Percentiles rank a stretch among this genome's conserved stretches.
Conservation (phyloP, 2,329 filamentous ascomycete species). For the Pseudogymnoascus sp. region DNA sequence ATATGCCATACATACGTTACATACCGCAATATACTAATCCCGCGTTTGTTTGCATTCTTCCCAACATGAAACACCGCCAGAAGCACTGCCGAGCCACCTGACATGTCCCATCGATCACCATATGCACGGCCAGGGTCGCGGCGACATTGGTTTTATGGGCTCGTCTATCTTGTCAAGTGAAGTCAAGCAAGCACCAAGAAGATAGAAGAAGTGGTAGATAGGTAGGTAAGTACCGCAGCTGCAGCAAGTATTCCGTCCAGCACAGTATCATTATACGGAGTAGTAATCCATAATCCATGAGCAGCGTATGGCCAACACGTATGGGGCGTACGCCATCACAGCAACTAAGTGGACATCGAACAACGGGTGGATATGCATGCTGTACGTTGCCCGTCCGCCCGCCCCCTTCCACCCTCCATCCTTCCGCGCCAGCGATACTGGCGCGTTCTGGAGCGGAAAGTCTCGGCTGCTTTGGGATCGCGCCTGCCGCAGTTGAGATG, state of each 20-base stretch:
- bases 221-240: neutral
- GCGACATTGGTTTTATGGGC: neutral
- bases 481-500: neutral
- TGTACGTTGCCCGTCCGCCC: neutral
- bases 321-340: neutral
- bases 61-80: neutral
- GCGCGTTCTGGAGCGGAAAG: neutral
- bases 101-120: slow-evolving; percentile 4
- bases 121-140: neutral
- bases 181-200: neutral
- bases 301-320: neutral
- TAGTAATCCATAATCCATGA: neutral
- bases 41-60: neutral
- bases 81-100: slow-evolving; percentile 5
- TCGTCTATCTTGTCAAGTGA: neutral
- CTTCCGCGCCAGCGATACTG: neutral
- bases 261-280: neutral
- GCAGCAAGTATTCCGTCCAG: neutral
- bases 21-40: neutral
- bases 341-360: neutral
- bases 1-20: neutral
- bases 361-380: neutral
- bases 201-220: neutral
- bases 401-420: neutral
- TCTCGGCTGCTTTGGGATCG: neutral